Evolutionary conservation across 1,284 basidiomycete genomes (phyloP).

Genomic region (Jaminaea rosea): DNA sequence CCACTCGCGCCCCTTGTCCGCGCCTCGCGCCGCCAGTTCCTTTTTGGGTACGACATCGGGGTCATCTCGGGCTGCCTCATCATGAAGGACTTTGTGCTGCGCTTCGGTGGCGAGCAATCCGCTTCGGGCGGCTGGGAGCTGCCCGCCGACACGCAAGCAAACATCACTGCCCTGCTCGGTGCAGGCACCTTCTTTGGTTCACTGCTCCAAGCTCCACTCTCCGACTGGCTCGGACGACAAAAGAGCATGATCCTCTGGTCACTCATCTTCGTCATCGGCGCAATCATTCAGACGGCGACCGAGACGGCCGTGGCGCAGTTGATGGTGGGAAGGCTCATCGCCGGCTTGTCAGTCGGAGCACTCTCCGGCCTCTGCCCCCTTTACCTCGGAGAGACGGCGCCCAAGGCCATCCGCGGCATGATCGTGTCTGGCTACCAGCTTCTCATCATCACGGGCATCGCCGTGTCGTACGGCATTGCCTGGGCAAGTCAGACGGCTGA

Average conservation of each 20-base stretch:
- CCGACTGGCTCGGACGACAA: slow-evolving; percentile 59
- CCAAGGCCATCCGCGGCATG: slow-evolving; percentile 70
- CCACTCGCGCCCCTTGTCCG: no score
- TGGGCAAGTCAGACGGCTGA: slow-evolving; percentile 28
- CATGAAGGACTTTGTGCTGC: slow-evolving; percentile 26
- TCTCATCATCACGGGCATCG: slow-evolving; percentile 59
- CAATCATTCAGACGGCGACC: slow-evolving; percentile 34
- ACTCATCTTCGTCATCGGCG: slow-evolving; percentile 22
- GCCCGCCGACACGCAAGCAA: slow-evolving; percentile 52
- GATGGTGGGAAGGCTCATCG: slow-evolving; percentile 24
- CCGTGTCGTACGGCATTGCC: slow-evolving; percentile 56
- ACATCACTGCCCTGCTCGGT: slow-evolving; percentile 63
- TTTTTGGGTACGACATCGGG: slow-evolving; percentile 31
- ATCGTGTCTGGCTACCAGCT: slow-evolving; percentile 66
- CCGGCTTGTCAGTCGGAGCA: slow-evolving; percentile 64
- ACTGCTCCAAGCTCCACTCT: slow-evolving; percentile 50
- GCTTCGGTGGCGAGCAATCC: slow-evolving; percentile 15
- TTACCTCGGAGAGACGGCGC: slow-evolving; percentile 70
- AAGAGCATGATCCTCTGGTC: slow-evolving; percentile 56
- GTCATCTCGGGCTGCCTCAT: slow-evolving; percentile 26
- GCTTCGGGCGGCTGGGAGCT: slow-evolving; percentile 6
- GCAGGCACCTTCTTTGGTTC: slow-evolving; percentile 65
- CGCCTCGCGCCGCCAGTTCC: slow-evolving; percentile 19
- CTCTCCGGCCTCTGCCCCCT: slow-evolving; percentile 65
- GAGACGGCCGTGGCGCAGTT: slow-evolving; percentile 18